Conservation (phyloP, 495 filamentous ascomycete genomes). For the Amphirosellinia nigrospora region DNA sequence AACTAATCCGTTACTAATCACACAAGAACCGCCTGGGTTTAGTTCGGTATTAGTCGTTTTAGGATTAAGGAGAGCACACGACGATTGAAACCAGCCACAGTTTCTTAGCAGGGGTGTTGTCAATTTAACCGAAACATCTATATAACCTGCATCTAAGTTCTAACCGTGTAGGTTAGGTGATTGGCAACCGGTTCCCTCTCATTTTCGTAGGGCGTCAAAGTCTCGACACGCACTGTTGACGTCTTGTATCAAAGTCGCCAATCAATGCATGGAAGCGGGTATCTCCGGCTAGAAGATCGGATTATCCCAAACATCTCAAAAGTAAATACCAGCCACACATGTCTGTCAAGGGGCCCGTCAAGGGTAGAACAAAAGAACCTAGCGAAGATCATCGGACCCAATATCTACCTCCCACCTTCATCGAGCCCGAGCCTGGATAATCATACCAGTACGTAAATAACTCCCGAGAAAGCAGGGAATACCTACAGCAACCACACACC, state of each 20-base stretch:
- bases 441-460: too few relatives aligned
- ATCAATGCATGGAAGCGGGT: constrained; percentile 2
- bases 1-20: not conserved
- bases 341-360: not conserved
- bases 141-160: not conserved
- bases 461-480: too few relatives aligned
- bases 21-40: not conserved
- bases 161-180: not conserved
- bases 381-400: not conserved
- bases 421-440: too few relatives aligned
- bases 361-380: not conserved
- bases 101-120: not conserved
- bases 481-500: not conserved
- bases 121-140: constrained; percentile 15
- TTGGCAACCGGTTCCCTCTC: not conserved
- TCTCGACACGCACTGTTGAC: not conserved
- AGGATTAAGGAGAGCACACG: constrained; percentile 11
- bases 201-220: not conserved
- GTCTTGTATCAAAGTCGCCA: constrained; percentile 9
- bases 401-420: not conserved
- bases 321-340: not conserved
- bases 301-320: constrained; percentile 18
- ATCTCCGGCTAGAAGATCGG: constrained; percentile 8
- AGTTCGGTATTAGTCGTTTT: not conserved
- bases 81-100: constrained; percentile 8